Evolutionary conservation across 352 stramenopile species (phyloP), one percentile per base, ranked within the genome.

Genomic region (Phytophthora fragariae): DNA sequence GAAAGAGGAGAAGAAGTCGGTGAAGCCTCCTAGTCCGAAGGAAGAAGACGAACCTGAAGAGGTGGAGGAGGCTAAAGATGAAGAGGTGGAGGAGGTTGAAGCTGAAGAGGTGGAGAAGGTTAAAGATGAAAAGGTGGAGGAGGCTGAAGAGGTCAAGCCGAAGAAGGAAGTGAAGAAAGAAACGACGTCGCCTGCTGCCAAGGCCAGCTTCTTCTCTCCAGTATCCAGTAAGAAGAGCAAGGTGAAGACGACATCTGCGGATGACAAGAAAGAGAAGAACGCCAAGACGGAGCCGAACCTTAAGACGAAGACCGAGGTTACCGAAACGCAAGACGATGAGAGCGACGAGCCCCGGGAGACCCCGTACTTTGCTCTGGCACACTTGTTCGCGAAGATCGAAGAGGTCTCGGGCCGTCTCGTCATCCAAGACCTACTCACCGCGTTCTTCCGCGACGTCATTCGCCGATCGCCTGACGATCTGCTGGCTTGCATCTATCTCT

Each of bases 401-500:
- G 82, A 79, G 21, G 80, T 84, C 17, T 85, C 90, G 3, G 85
- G 82, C 11, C 90, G 90, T 27, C 79, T 96, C 14, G 83, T 88
- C 54, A 97, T 97, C 60, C 90, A 97, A 59, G 86, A 97, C 41
- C 72, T 96, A 29, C 76, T 98, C n/a, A 89, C 84, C 27, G 82
- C 85, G 12, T 97, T 98, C 66, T 97, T 97, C 65, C 88, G 81
- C 27, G 79, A 86, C 29, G 86, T 98, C 24, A 87, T 97, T 55
- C 75, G 74, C 39, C 83, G 83, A 15, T 88, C 85, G 3, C 90
- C 90, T 0, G 72, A 93, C 19, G 95, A 98, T 68, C 74, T 98
- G 35, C 76, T 98, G 44, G 80, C 92, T 8, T 95, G 89, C 68
- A 94, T 98, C 41, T 98, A 98, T 69, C 80, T 98, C 5, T 97